Evolutionary conservation across 163 green algal genomes (phyloP), one percentile per base, ranked within the genome.

Genomic region (Smithsoniella earleae): DNA sequence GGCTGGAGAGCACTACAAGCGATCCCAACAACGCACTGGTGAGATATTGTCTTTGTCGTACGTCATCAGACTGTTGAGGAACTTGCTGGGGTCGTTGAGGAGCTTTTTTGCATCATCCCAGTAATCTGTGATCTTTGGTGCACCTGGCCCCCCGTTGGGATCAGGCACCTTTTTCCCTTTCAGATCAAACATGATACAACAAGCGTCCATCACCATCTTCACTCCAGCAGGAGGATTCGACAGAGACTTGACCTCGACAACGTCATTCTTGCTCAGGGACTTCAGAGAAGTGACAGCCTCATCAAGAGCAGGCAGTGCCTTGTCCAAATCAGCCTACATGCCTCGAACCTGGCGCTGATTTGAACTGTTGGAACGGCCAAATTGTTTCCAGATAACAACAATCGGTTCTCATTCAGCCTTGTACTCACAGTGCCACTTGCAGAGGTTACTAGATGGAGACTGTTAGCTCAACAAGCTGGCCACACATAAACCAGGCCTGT

Each of bases 21-120:
- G n/a, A n/a, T n/a, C n/a, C n/a, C n/a, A n/a, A n/a, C n/a, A n/a
- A n/a, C 58, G 34, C 58, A 69, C 58, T n/a, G 58, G 25, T 1
- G 78, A 66, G 73, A 94, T 91, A 79, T 91, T 90, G 75, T 94
- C 88, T 83, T 90, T 92, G 77, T 94, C 87, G 75, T 84, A 94
- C 3, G 76, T 82, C 25, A 91, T 76, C 45, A 92, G 80, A 38
- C 49, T 83, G 22, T 90, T 82, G 30, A 94, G 77, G 77, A 92
- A 92, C 77, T 86, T 87, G 28, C 75, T 79, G 20, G 86, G 82
- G 75, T 94, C 83, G 22, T 81, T 83, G 3, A 95, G 82, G 36
- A 91, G 62, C 79, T 91, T 90, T 73, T 87, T 89, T 43, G 79
- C 73, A 28, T 73, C 37, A 36, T 88, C 82, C 82, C 82, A 88